Percentiles rank a stretch among this genome's conserved stretches.
Conservation (phyloP, 2,329 filamentous ascomycete genomes). For the Paradendryphiella salina region DNA sequence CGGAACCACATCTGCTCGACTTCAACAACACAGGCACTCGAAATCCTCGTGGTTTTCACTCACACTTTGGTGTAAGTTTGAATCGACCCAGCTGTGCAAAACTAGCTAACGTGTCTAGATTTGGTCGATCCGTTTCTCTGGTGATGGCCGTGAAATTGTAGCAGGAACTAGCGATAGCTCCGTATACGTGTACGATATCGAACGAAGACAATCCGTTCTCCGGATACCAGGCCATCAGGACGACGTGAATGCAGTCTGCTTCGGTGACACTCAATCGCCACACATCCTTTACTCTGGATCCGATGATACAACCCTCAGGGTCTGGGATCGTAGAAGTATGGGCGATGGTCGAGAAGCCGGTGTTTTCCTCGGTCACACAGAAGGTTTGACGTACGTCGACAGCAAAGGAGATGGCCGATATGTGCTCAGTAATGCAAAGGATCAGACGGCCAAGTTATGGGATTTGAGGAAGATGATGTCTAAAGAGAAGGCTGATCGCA, state of each 20-base stretch:
- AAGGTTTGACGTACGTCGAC: slow-evolving; percentile 68
- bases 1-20: slow-evolving; percentile 79
- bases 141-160: slow-evolving; percentile 86
- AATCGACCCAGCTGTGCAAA: not conserved
- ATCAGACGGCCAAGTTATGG: slow-evolving; percentile 98
- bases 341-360: slow-evolving; percentile 64
- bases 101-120: slow-evolving; percentile 55
- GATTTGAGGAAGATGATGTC: slow-evolving; percentile 88
- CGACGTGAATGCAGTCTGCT: slow-evolving; percentile 96
- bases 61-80: slow-evolving; percentile 37
- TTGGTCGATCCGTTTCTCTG: slow-evolving; percentile 90
- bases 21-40: slow-evolving; percentile 59
- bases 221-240: slow-evolving; percentile 76
- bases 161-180: slow-evolving; percentile 79
- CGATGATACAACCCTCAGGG: slow-evolving; percentile 90
- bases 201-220: slow-evolving; percentile 74
- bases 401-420: slow-evolving; percentile 89
- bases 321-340: slow-evolving; percentile 85
- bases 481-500: slow-evolving; percentile 63
- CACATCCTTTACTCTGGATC: slow-evolving; percentile 96
- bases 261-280: slow-evolving; percentile 83
- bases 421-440: slow-evolving; percentile 90
- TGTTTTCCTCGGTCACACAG: slow-evolving; percentile 67
- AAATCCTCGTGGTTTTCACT: slow-evolving; percentile 44
- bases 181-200: slow-evolving; percentile 91